Evolutionary conservation across 176 grass and related monocot genomes (phyloP).

Genomic region (Stipa capillata): DNA sequence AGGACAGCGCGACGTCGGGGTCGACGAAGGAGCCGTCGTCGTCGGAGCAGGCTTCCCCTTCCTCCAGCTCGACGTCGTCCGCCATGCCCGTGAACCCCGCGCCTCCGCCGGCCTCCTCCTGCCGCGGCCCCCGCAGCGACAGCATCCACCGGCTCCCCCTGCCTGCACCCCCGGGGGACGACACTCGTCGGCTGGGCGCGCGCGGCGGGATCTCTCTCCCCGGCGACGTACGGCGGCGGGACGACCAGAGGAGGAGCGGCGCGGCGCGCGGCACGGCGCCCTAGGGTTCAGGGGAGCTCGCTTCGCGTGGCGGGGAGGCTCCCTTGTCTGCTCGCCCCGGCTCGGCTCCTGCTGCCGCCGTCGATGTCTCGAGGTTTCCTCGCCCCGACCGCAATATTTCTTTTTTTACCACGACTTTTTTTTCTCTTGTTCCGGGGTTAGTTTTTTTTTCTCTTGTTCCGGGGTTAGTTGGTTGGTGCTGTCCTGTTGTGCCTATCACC

Average conservation of each 20-base stretch:
- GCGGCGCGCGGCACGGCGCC: too few species aligned
- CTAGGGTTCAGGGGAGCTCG: background rate
- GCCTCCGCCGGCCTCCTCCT: background rate
- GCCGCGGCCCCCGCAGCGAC: background rate
- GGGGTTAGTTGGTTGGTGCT: background rate
- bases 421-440: background rate
- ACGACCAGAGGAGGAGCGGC: background rate
- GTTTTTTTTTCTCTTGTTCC: too few species aligned
- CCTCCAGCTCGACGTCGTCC: constrained; percentile 45
- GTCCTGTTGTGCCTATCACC: too few species aligned
- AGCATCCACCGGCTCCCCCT: background rate
- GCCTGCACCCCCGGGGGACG: background rate
- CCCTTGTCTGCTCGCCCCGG: too few species aligned
- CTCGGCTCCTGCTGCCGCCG: background rate
- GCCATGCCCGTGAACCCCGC: background rate
- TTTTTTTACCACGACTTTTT: background rate
- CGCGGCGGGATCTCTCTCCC: too few species aligned
- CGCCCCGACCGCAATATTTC: background rate
- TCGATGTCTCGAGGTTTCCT: background rate
- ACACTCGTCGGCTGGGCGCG: too few species aligned
- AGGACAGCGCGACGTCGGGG: constrained; percentile 56
- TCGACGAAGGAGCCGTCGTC: constrained; percentile 21
- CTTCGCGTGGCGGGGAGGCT: background rate
- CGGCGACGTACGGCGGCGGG: background rate
- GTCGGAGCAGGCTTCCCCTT: constrained; percentile 48